Conservation (phyloP, 345 rosid species). For the Isatis tinctoria region DNA sequence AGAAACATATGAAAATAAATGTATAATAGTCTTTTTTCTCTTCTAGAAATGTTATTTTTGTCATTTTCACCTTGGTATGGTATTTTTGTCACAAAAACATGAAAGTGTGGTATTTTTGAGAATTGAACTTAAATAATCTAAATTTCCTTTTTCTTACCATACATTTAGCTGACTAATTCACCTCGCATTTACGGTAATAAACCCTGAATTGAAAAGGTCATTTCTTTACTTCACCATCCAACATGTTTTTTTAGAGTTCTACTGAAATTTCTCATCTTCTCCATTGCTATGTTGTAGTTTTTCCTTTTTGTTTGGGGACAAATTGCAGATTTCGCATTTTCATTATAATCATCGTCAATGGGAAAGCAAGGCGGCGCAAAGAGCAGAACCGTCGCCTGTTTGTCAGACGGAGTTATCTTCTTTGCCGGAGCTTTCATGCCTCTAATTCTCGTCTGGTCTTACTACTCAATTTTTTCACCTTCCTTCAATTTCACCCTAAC, state of each 20-base stretch:
- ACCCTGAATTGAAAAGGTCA: not conserved
- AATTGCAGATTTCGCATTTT: not conserved
- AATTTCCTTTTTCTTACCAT: not conserved
- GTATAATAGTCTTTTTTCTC: too few species aligned
- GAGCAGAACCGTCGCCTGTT: slow-evolving; percentile 33
- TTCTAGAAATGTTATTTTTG: too few species aligned
- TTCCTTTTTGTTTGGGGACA: not conserved
- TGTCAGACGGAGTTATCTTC: slow-evolving; percentile 45
- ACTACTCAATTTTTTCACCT: slow-evolving; percentile 43
- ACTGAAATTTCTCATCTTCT: not conserved
- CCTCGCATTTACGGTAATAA: not conserved
- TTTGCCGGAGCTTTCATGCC: slow-evolving; percentile 53
- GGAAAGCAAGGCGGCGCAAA: slow-evolving; percentile 32
- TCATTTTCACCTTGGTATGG: too few species aligned
- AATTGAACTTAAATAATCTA: too few species aligned
- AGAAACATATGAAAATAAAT: too few species aligned
- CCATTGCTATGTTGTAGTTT: not conserved
- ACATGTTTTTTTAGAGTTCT: not conserved
- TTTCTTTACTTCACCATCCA: not conserved
- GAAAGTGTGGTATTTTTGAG: too few species aligned
- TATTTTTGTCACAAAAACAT: too few species aligned
- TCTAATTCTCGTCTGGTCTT: slow-evolving; percentile 55
- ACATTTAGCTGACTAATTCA: not conserved
- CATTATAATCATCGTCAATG: slow-evolving; percentile 35
- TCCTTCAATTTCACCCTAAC: slow-evolving; percentile 10